Evolutionary conservation across 805 yeast species (phyloP).

Genomic region (Scheffersomyces coipomensis): DNA sequence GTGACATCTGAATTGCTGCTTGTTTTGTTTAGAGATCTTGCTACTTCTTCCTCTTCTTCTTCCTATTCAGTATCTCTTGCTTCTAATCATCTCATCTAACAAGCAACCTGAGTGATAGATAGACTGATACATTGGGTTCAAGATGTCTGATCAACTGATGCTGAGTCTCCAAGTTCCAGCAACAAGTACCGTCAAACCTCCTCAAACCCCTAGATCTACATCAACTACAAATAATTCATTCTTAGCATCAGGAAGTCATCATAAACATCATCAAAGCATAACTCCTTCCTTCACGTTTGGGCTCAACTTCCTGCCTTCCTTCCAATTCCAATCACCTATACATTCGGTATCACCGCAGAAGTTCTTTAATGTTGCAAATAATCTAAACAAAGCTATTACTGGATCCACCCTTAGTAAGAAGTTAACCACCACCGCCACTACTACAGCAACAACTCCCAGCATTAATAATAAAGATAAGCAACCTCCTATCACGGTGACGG

Average conservation of each 20-base stretch:
- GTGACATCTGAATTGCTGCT: too few species aligned
- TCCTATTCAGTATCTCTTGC: too few species aligned
- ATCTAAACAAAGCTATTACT: constrained; percentile 13
- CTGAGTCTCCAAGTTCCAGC: constrained; percentile 1
- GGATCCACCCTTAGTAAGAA: not conserved
- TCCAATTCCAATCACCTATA: constrained; percentile 36
- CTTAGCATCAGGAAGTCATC: not conserved
- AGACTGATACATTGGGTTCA: too few species aligned
- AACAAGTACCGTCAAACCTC: constrained; percentile 1
- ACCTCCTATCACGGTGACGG: not conserved
- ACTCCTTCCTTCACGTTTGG: constrained; percentile 40
- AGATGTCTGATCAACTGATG: not conserved
- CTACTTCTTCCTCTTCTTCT: too few species aligned
- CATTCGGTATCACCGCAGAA: constrained; percentile 34
- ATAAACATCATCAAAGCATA: constrained; percentile 3
- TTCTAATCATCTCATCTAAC: too few species aligned
- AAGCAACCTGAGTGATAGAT: too few species aligned
- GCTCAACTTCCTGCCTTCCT: constrained; percentile 43
- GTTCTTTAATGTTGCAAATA: constrained; percentile 24
- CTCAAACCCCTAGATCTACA: constrained; percentile 9
- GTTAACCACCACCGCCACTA: not conserved
- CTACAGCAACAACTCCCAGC: too few species aligned
- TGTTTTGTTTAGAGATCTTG: too few species aligned
- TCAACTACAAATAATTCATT: not conserved
- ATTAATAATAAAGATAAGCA: too few species aligned